A percentile compares a stretch with the other conserved stretches of the same genome.
Evolutionary conservation across 1,284 basidiomycete species (phyloP).

Genomic region (Cutaneotrichosporon mucoides): DNA sequence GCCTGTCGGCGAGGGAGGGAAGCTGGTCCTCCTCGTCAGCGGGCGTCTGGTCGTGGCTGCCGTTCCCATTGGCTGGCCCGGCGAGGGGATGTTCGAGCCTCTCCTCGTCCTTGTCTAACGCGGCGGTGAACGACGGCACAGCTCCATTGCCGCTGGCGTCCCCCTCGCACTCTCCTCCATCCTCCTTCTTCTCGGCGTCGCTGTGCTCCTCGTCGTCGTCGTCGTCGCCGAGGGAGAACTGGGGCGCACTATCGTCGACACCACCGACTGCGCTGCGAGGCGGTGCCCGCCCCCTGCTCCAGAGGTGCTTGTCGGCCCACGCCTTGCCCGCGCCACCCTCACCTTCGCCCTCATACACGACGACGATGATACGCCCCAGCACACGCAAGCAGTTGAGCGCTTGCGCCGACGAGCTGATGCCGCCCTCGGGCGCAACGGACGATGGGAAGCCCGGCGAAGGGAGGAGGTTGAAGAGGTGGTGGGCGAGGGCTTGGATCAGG

Average conservation of each 20-base stretch:
- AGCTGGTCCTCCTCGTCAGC: slow-evolving; percentile 42
- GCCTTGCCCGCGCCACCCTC: slow-evolving; percentile 44
- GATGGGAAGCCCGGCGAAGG: slow-evolving; percentile 76
- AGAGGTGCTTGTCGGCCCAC: slow-evolving; percentile 16
- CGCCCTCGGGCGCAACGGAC: slow-evolving; percentile 47
- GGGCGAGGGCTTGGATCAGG: slow-evolving; percentile 67
- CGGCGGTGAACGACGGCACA: slow-evolving; percentile 17
- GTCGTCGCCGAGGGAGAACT: slow-evolving; percentile 56
- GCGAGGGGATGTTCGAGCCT: slow-evolving; percentile 14
- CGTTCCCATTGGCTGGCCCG: slow-evolving; percentile 28
- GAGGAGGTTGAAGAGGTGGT: slow-evolving; percentile 72
- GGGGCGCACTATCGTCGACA: not conserved
- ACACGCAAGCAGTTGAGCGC: slow-evolving; percentile 82
- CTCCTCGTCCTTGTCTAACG: slow-evolving; percentile 35
- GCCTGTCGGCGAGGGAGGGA: slow-evolving; percentile 70
- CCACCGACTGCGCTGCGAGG: not conserved
- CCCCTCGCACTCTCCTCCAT: slow-evolving; percentile 14
- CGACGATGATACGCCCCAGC: slow-evolving; percentile 77
- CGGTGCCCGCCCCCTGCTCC: not conserved
- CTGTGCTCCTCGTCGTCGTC: slow-evolving; percentile 57
- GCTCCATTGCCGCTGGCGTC: too few species aligned
- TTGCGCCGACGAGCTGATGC: slow-evolving; percentile 59
- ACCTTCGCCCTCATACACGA: slow-evolving; percentile 71
- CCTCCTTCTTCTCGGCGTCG: slow-evolving; percentile 64
- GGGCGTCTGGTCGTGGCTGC: slow-evolving; percentile 9